Percentiles rank a stretch among this genome's conserved stretches.
Evolutionary conservation across 257 asterid species (phyloP).

Genomic region (Verbascum thapsus): DNA sequence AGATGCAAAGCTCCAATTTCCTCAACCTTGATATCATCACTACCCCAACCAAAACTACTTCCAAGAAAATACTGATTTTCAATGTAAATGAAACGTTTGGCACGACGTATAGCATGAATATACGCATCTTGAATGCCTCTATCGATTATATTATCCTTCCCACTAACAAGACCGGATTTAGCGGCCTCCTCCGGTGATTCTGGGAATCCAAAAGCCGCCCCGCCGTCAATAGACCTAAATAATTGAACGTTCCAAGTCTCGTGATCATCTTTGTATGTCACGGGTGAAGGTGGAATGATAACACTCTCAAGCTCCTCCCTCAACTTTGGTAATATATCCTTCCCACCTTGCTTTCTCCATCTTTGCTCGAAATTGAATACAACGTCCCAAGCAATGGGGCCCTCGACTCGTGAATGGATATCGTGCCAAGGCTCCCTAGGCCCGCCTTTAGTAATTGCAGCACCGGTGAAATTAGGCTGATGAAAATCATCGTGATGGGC

Average conservation of each 20-base stretch:
- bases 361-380: slow-evolving; percentile 84
- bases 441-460: slow-evolving; percentile 69
- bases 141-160: slow-evolving; percentile 77
- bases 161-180: slow-evolving; percentile 73
- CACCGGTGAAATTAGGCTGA: slow-evolving; percentile 75
- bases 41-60: slow-evolving; percentile 65
- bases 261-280: slow-evolving; percentile 62
- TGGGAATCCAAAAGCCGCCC: slow-evolving; percentile 90
- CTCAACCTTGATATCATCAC: slow-evolving; percentile 58
- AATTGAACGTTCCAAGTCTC: slow-evolving; percentile 88
- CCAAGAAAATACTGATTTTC: slow-evolving; percentile 90
- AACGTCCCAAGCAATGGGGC: slow-evolving; percentile 91
- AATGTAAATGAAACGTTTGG: slow-evolving; percentile 72
- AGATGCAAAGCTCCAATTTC: slow-evolving; percentile 82
- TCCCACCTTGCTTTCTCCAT: slow-evolving; percentile 88
- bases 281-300: slow-evolving; percentile 76
- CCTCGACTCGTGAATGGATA: slow-evolving; percentile 76
- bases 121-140: slow-evolving; percentile 88
- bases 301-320: slow-evolving; percentile 69
- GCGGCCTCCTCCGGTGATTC: slow-evolving; percentile 79
- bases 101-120: slow-evolving; percentile 83
- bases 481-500: slow-evolving; percentile 89
- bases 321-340: slow-evolving; percentile 58
- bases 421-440: slow-evolving; percentile 96
- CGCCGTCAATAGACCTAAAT: slow-evolving; percentile 87